These are phyloP conservation scores for Coemansia sp. DNA, from an alignment of 192 early-diverging fungal species.

Conservation along the genomic window DNA sequence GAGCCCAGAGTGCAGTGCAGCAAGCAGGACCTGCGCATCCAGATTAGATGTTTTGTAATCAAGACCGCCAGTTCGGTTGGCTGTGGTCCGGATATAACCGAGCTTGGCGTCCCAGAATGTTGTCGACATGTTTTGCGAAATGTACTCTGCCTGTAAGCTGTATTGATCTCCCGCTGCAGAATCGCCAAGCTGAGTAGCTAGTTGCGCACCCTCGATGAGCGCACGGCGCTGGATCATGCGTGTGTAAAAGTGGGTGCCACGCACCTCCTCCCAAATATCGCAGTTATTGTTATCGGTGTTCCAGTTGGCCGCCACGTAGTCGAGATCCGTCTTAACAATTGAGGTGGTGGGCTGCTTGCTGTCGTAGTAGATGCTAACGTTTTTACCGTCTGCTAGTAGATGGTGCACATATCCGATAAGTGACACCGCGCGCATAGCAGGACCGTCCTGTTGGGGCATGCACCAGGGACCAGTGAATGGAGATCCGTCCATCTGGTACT, in stretches of 20 bases:
- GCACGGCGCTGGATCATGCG: constrained; percentile 7
- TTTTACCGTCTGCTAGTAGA: background rate
- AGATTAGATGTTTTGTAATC: constrained; percentile 1
- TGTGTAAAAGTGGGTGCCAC: constrained; percentile 6
- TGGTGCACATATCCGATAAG: constrained; percentile 4
- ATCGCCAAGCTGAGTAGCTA: constrained; percentile 6
- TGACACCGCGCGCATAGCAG: constrained; percentile 7
- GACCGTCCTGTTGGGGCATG: constrained; percentile 7
- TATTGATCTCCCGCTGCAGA: background rate
- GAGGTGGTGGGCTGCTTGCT: constrained; percentile 2
- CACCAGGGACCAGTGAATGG: constrained; percentile 10
- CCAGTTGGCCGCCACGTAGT: constrained; percentile 1
- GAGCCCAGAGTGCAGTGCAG: constrained; percentile 2
- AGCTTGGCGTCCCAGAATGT: background rate
- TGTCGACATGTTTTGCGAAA: constrained; percentile 6
- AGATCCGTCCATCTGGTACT: constrained; percentile 2
- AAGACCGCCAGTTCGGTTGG: background rate
- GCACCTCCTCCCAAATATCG: constrained; percentile 9
- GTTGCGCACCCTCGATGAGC: constrained; percentile 2
- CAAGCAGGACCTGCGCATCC: constrained; percentile 5
- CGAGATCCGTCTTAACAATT: constrained; percentile 6
- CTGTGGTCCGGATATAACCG: constrained; percentile 3
- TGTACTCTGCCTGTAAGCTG: constrained; percentile 2
- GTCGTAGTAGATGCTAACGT: constrained; percentile 3
- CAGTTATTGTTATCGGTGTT: constrained; percentile 6